Evolutionary conservation across 768 basidiomycete species (phyloP), one percentile per base, ranked within the genome.

Genomic region (Amanita pallidorosea): DNA sequence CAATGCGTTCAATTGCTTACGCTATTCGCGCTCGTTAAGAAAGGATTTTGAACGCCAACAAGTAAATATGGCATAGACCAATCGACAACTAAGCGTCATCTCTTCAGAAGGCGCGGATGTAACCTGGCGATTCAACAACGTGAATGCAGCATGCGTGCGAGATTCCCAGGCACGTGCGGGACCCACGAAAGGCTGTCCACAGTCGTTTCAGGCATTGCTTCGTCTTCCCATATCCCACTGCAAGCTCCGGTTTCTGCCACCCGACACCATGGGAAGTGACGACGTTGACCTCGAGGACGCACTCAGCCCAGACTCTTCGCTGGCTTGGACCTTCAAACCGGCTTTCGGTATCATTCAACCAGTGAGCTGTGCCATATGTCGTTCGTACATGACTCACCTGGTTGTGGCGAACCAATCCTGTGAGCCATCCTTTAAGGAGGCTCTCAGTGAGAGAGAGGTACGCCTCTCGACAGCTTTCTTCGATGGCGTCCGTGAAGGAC

Each of bases 291-390:
- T 23, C 25, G 22, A n/a, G 23, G 22, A 25, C 25, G 1, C 25
- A 2, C 22, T 13, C 42, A 25, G 25, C 12, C 15, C 42, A 13
- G 42, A 43, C 42, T 4, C 13, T 43, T 15, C 42, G 15, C 23
- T 25, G 23, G 13, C 42, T 23, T 49, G 48, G 48, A 18, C 17
- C 4, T 49, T 31, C 17, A 49, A 42, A 15, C 48, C 40, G 17
- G 22, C 22, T 18, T 49, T 49, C 29, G 48, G 48, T 40, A 40
- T 49, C 38, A 27, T 49, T 12, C 48, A 49, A 15, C 37, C 37
- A 27, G 41, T 31, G 48, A 49, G 41, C 27, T 49, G 48, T 15
- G 23, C 48, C 8, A 42, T 49, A 20, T 49, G 48, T 31, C 48
- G 48, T 13, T 40, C 48, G 7, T 49, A 49, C 20, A 42, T 41